Base-by-base conservation (phyloP, 2,329 filamentous ascomycete species). In the Penicillium brevicompactum region DNA sequence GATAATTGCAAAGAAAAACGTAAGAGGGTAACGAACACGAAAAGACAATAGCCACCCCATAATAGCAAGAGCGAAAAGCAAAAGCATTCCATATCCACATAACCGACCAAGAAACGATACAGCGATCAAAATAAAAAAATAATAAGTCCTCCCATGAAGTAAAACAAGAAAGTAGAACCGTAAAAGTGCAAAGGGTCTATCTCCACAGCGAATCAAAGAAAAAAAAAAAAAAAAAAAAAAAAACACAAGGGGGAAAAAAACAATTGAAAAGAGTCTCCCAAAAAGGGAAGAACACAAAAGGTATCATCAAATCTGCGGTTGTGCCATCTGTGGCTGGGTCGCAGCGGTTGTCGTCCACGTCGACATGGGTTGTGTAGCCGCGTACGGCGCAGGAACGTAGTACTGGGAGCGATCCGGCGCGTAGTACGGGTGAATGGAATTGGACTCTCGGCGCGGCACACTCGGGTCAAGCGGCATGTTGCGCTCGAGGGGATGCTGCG, bases 271-370 rank as follows among this genome's bases (percentile, higher is more conserved):
- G n/a, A n/a, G n/a, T n/a, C n/a, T n/a, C n/a, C n/a, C n/a, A n/a
- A n/a, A n/a, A n/a, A n/a, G n/a, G n/a, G n/a, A n/a, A n/a, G n/a
- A n/a, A n/a, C n/a, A n/a, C 24, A 27, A 27, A 21, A 46, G 48
- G 34, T 22, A 30, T 41, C 38, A 57, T 72, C 65, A 75, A 32
- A 75, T 74, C 58, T 73, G 71, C 27, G 72, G 72, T 54, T 74
- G 72, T 30, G 72, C 69, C 16, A 71, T 66, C 38, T 73, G 71
- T 11, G 72, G 72, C 54, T 74, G 72, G 31, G 72, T 66, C 10
- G 71, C 65, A 14, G 73, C 69, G 11, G 72, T 67, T 10, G 73
- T 72, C n/a, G 71, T 71, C 73, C 73, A 75, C 13, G 71, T 62
- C 13, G 72, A 65, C 18, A 74, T 53, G 5, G 65, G 67, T 46